Evolutionary conservation across 2,329 filamentous ascomycete genomes (phyloP), one percentile per base, ranked within the genome.

Genomic region (Bipolaris bicolor): DNA sequence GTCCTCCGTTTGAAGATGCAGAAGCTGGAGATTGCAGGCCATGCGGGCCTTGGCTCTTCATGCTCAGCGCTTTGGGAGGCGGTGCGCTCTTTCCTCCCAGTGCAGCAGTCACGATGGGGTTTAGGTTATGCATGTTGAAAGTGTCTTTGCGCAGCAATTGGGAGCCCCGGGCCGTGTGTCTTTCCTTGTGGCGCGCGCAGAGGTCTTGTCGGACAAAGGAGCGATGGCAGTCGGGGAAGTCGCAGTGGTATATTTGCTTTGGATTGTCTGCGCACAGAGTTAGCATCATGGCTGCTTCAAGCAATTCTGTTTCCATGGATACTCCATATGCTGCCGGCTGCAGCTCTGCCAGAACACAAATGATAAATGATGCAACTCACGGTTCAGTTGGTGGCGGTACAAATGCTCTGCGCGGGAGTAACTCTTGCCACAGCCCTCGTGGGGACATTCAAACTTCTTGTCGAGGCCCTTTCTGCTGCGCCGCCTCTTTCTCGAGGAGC

Each of bases 321-420:
- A 16, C 7, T n/a, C 24, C 24, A 10, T 16, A 5, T 41, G 11
- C 41, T 24, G 40, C n/a, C 31, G 44, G 15, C 20, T 15, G 37
- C 33, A 49, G 52, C 22, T 31, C 18, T 49, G 33, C 36, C 2
- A 44, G 18, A 18, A 20, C 22, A 10, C 40, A 34, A 34, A 24
- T 22, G 37, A 13, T 31, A 13, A 13, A 31, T 13, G 4, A 13
- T 31, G 29, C 7, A 47, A 81, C 87, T 76, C 82, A 92, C 90
- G 95, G 75, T 99, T 99, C 66, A 98, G 80, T 79, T 98, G 93
- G 78, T 98, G 94, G 44, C 95, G 88, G 79, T 97, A 97, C 80
- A 99, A 82, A 81, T 99, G 95, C 78, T 98, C 95, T 7, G 95
- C 94, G 73, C 95, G 86, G 24, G 94, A 97, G 76, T 99, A 99